Conservation (phyloP, 1,284 basidiomycete species). For the Rhizoctonia solani region DNA sequence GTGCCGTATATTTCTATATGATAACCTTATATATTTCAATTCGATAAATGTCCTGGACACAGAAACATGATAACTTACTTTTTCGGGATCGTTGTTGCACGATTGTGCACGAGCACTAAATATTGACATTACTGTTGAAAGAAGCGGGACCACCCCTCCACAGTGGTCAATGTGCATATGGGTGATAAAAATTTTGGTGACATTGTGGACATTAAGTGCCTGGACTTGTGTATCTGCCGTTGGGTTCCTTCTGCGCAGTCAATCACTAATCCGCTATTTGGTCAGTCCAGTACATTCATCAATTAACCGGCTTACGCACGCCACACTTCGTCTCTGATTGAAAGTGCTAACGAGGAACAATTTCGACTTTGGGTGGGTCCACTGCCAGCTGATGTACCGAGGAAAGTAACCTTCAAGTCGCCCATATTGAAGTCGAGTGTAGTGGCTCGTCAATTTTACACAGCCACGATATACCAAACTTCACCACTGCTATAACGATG, state of each 20-base stretch:
- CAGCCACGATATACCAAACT: neutral
- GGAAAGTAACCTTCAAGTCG: constrained; percentile 12
- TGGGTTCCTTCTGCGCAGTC: constrained; percentile 33
- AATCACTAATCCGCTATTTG: neutral
- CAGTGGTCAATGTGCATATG: constrained; percentile 62
- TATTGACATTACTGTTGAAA: constrained; percentile 56
- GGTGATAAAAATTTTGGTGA: constrained; percentile 29
- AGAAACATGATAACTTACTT: constrained; percentile 22
- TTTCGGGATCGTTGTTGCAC: constrained; percentile 15
- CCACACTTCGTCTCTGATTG: constrained; percentile 10
- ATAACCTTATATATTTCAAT: no score
- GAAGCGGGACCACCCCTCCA: constrained; percentile 76
- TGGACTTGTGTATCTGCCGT: constrained; percentile 18
- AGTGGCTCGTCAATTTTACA: neutral
- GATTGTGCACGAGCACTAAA: constrained; percentile 23
- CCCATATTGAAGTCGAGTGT: neutral
- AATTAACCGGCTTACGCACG: neutral
- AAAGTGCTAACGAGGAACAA: constrained; percentile 27
- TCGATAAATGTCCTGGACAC: no score
- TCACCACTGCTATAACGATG: neutral
- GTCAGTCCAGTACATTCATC: neutral
- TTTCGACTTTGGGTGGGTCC: constrained; percentile 24
- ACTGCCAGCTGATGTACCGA: constrained; percentile 29
- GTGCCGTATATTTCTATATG: constrained; percentile 82
- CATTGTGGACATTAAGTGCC: constrained; percentile 5